Conservation (phyloP, 1,284 basidiomycete genomes). For the Ustilago lituana region DNA sequence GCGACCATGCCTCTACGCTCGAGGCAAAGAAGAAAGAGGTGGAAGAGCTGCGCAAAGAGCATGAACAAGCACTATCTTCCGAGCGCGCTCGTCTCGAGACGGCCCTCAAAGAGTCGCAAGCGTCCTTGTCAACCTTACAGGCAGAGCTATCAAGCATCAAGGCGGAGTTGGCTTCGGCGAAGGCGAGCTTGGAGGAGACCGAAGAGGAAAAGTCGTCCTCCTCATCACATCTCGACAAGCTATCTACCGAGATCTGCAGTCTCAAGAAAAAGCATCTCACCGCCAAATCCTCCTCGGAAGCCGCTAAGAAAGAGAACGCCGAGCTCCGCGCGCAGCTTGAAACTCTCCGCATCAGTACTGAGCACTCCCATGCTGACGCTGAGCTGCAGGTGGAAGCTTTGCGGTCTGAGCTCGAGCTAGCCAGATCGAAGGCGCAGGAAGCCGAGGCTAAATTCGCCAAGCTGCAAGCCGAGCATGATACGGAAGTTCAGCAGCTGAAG, state of each 20-base stretch:
- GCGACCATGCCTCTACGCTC: conserved; percentile 9
- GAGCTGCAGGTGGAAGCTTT: conserved; percentile 24
- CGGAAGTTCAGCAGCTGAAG: not conserved
- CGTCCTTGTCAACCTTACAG: conserved; percentile 1
- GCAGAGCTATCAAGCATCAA: conserved; percentile 12
- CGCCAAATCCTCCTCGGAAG: conserved; percentile 41
- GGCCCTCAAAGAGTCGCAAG: conserved; percentile 12
- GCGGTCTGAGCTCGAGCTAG: conserved; percentile 28
- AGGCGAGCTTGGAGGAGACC: not conserved
- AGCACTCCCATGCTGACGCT: not conserved
- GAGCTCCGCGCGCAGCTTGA: conserved; percentile 25
- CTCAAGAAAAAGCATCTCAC: conserved; percentile 51
- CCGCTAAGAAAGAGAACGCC: conserved; percentile 41
- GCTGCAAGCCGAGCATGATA: conserved; percentile 6
- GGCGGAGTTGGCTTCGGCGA: conserved; percentile 11
- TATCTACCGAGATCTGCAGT: conserved; percentile 20
- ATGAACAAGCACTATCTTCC: conserved; percentile 10
- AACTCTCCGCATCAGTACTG: too few relatives aligned
- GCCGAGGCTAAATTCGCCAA: conserved; percentile 4
- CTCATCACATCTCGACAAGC: conserved; percentile 18
- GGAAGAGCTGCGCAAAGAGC: conserved; percentile 3
- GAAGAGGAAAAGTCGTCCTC: conserved; percentile 14
- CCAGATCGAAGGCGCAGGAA: conserved; percentile 11
- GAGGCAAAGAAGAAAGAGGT: conserved; percentile 7
- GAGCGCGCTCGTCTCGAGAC: conserved; percentile 18